Percentiles rank a stretch among this genome's conserved stretches.
These are phyloP conservation scores for Penicillium sp. DNA, from an alignment of 2,329 filamentous ascomycete species.

Conservation along the genomic window DNA sequence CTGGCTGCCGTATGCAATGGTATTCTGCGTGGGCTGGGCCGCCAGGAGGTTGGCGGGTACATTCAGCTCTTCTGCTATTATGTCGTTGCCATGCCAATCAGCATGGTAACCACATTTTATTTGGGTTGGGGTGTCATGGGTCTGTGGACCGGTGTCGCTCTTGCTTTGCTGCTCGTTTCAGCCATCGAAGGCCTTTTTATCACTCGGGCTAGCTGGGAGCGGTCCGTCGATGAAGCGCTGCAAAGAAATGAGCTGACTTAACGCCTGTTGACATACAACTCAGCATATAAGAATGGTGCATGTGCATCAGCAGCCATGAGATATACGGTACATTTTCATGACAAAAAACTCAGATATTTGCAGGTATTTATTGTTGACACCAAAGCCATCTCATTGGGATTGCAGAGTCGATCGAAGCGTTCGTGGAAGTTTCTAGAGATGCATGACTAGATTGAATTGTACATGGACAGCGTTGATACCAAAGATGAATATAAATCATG, in stretches of 20 bases:
- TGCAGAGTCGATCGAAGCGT: too few species aligned
- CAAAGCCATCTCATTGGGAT: too few species aligned
- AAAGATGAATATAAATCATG: slow-evolving; percentile 20
- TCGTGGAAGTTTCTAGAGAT: too few species aligned
- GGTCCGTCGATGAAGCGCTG: slow-evolving; percentile 56
- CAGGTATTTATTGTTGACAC: too few species aligned
- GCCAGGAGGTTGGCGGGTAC: slow-evolving; percentile 84
- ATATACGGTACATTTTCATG: too few species aligned
- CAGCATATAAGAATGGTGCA: too few species aligned
- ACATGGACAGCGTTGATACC: not conserved
- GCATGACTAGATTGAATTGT: not conserved
- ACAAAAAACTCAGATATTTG: not conserved
- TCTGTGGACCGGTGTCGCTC: slow-evolving; percentile 71
- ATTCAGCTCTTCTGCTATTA: slow-evolving; percentile 86
- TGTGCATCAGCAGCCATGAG: too few species aligned
- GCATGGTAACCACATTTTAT: slow-evolving; percentile 70
- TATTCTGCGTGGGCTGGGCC: slow-evolving; percentile 76
- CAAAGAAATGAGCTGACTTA: slow-evolving; percentile 46
- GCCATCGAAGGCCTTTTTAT: slow-evolving; percentile 54
- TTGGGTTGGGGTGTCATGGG: slow-evolving; percentile 71
- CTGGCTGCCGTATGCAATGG: slow-evolving; percentile 75
- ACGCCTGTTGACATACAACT: not conserved
- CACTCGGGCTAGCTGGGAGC: slow-evolving; percentile 50
- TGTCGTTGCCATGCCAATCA: slow-evolving; percentile 74
- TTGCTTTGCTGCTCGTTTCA: slow-evolving; percentile 60